phyloP scores from a whole-genome alignment of 345 rosid genomes.

The Noccaea bulbosa region DNA sequence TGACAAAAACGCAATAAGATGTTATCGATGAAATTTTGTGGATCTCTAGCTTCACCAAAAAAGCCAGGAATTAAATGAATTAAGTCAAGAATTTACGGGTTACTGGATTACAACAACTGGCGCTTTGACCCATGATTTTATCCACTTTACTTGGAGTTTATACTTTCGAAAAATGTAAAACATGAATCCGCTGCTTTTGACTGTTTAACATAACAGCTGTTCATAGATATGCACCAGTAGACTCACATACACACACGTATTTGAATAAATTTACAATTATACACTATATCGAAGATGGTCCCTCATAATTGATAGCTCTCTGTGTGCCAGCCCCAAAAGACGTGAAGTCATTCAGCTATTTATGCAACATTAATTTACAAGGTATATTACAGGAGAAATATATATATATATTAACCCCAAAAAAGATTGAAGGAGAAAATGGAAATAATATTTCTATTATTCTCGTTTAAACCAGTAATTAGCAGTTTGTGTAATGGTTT shows the following conservation, averaged over 20 bases:
- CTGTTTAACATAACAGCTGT: constrained; percentile 28
- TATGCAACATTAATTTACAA: background rate
- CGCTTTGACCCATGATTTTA: constrained; percentile 25
- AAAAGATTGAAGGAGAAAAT: no score
- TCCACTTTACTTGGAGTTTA: constrained; percentile 20
- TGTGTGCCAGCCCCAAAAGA: constrained; percentile 7
- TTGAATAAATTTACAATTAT: background rate
- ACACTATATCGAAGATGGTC: background rate
- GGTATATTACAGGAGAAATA: no score
- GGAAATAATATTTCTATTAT: background rate
- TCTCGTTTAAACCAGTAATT: no score
- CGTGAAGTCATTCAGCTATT: constrained; percentile 5
- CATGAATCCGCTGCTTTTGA: constrained; percentile 19
- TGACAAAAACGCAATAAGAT: no score
- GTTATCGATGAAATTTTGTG: no score
- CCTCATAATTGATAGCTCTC: constrained; percentile 23
- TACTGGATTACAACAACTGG: constrained; percentile 17
- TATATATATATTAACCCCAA: no score
- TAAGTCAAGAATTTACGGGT: no score
- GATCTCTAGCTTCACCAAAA: no score
- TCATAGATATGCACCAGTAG: constrained; percentile 23
- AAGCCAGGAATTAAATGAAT: no score
- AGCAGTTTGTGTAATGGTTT: background rate
- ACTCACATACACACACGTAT: background rate
- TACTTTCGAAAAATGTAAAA: constrained; percentile 3